A percentile compares a stretch with the other conserved stretches of the same genome.
Evolutionary conservation across 1,139 yeast species (phyloP).

Genomic region (Debaryomycetaceae sp.): DNA sequence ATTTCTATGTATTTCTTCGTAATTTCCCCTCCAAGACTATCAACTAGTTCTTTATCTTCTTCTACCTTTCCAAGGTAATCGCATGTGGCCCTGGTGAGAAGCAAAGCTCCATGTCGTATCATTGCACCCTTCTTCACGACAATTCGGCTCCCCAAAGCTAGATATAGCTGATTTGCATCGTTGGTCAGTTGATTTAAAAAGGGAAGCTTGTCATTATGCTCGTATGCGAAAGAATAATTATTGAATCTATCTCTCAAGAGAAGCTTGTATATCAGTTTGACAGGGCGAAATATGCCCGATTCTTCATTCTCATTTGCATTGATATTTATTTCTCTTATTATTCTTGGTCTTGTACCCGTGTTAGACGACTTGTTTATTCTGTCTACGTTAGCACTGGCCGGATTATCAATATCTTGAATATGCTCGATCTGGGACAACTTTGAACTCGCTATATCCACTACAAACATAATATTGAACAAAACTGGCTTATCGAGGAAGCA

Average conservation of each 20-base stretch:
- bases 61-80: slow-evolving; percentile 31
- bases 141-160: slow-evolving; percentile 39
- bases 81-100: slow-evolving; percentile 29
- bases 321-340: slow-evolving; percentile 33
- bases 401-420: slow-evolving; percentile 38
- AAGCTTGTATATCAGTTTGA: slow-evolving; percentile 27
- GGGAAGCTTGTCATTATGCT: slow-evolving; percentile 31
- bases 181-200: slow-evolving; percentile 24
- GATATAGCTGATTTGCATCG: slow-evolving; percentile 28
- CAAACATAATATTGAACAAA: slow-evolving; percentile 29
- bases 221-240: slow-evolving; percentile 39
- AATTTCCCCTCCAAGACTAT: slow-evolving; percentile 29
- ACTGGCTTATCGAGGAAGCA: slow-evolving; percentile 16
- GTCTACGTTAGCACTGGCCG: slow-evolving; percentile 41
- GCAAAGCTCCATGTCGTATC: slow-evolving; percentile 32
- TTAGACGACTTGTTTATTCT: slow-evolving; percentile 20
- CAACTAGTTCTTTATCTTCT: slow-evolving; percentile 20
- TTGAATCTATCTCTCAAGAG: slow-evolving; percentile 29
- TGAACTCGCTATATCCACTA: slow-evolving; percentile 35
- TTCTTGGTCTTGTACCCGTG: slow-evolving; percentile 11
- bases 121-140: slow-evolving; percentile 30
- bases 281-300: not conserved
- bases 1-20: slow-evolving; percentile 34
- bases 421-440: slow-evolving; percentile 35
- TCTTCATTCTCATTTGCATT: slow-evolving; percentile 16